Base-by-base conservation (phyloP, 805 yeast species). In the Wickerhamiella nectarea region DNA sequence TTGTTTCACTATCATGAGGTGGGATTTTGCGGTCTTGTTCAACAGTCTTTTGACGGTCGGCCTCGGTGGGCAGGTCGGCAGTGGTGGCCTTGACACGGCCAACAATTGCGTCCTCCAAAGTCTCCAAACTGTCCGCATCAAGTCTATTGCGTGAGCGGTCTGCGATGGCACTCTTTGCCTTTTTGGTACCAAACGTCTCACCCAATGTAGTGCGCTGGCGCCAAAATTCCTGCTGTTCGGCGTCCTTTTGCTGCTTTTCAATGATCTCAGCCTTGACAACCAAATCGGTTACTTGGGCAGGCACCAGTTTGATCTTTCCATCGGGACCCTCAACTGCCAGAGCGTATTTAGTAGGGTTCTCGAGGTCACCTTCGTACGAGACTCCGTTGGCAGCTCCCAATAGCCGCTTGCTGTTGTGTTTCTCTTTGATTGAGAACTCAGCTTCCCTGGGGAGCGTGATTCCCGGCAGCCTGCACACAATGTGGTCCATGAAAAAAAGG, bases 141-240 rank as follows among this genome's bases (percentile, higher is more conserved):
- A 91, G 78, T 54, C 81, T 72, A 64, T 91, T 91, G 61, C 80
- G 76, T 56, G 79, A 91, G 55, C 76, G 63, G 58, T 80, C 89
- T 41, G 74, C 66, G 56, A 91, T 81, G 28, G 94, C 94, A 54
- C 84, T 80, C 67, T 85, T 89, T 49, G 96, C 96, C 66, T 78
- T 87, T 66, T 83, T 87, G 46, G 98, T 89, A 71, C 98, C 98
- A 55, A 91, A 91, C 2, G 91, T 93, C 63, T 85, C 89, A 57
- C 98, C 98, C 57, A 91, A 71, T 1, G 84, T 80, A 45, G 75
- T 82, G 60, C 96, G 74, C 63, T 83, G 84, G 14, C 69, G 65
- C 46, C 71, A 66, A 7, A 65, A 62, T 58, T 75, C 80, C 62
- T 72, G 75, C 45, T 84, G 82, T 37, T 66, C 65, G 48, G 68